Evolutionary conservation across 306 rosid species (phyloP).

Genomic region (Gynostemma pentaphyllum): DNA sequence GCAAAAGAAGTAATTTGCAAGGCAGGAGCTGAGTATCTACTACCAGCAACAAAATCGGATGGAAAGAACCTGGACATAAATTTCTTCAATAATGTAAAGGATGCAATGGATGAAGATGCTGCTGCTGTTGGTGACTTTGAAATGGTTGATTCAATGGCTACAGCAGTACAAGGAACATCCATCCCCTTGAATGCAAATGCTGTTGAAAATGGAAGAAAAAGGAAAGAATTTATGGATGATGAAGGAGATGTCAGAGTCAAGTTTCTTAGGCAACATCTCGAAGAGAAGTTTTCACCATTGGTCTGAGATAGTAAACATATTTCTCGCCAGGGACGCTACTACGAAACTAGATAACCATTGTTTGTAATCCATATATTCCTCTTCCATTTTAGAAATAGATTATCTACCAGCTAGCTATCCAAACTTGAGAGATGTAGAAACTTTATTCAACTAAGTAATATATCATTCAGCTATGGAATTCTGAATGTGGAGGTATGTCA

Average conservation of each 20-base stretch:
- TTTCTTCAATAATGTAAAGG: constrained; percentile 11
- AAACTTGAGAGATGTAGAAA: too few relatives aligned
- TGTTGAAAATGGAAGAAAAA: constrained; percentile 40
- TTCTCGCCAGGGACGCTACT: neutral
- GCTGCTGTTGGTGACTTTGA: constrained; percentile 38
- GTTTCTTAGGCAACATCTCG: constrained; percentile 40
- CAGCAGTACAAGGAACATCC: constrained; percentile 1
- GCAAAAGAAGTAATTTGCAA: constrained; percentile 32
- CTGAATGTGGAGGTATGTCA: too few relatives aligned
- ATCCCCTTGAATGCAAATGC: constrained; percentile 14
- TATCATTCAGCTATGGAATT: too few relatives aligned
- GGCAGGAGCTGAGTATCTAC: constrained; percentile 28
- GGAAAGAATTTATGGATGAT: constrained; percentile 47
- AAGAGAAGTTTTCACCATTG: constrained; percentile 16
- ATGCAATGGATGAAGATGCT: constrained; percentile 17
- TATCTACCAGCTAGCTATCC: too few relatives aligned
- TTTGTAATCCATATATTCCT: neutral
- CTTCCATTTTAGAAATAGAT: too few relatives aligned
- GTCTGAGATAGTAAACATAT: neutral
- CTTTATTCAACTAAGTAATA: too few relatives aligned
- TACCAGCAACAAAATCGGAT: constrained; percentile 22
- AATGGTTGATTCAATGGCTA: constrained; percentile 48
- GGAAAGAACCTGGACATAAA: constrained; percentile 15
- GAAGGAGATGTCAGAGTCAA: constrained; percentile 29
- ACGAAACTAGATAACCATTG: neutral